Base-by-base conservation (phyloP, 2,329 filamentous ascomycete genomes). In the Xylaria sp. region DNA sequence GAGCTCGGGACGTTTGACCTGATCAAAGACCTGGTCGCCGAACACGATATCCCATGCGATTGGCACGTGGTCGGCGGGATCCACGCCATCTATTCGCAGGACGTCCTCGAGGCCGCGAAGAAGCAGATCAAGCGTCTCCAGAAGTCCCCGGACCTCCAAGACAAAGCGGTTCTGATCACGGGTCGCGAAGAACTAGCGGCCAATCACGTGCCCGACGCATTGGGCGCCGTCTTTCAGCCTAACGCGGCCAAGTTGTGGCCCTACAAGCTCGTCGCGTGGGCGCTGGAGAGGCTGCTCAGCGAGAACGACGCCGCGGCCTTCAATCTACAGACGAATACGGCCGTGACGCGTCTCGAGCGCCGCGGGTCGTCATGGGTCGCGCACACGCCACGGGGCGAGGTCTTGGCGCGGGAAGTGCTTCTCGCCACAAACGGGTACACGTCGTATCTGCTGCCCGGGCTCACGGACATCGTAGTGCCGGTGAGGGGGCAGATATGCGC, bases 351-450 rank as follows among this genome's bases (percentile, higher is more conserved):
- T 12, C 75, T 90, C 34, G 70, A 71, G 64, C 48, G 63, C 65
- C 60, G 59, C 32, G 63, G 58, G 23, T 70, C 74, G 10, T 75
- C 76, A 3, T 94, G 91, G 88, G 83, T 84, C 0, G 81, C 93
- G 0, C 82, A 89, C 55, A 97, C 93, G 0, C 79, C 84, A 0
- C 88, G 93, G 25, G 94, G 93, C n/a, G 82, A 80, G 48, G 85
- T 97, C 63, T 77, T 77, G 0, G 84, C 93, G 0, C 80, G 82
- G 13, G 84, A 87, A 39, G 87, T 97, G 23, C 84, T 97, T 20
- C 85, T 97, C 18, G 91, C 93, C 4, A 95, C 91, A 0, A 97
- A 97, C 76, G 94, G 84, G 3, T 97, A 97, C 78, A 94, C 93
- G 0, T 93, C 92, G 1, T 85, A 90, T 68, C 83, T 97, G 4